Evolutionary conservation across 2,329 filamentous ascomycete species (phyloP), one percentile per base, ranked within the genome.

Genomic region (Fusarium heterosporum): DNA sequence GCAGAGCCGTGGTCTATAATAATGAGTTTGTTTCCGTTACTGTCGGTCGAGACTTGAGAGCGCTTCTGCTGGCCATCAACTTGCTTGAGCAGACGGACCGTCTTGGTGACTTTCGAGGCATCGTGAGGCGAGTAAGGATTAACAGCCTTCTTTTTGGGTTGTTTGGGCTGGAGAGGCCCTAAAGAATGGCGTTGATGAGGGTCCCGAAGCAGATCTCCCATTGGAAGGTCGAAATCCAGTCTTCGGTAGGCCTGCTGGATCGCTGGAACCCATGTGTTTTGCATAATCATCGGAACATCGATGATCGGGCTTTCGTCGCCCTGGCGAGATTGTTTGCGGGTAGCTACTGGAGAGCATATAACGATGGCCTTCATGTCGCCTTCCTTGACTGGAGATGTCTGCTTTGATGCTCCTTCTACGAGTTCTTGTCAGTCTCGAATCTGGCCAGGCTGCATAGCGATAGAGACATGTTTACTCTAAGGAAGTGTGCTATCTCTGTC

Each of bases 381-480:
- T 11, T 43, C 19, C 19, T 39, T 30, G 13, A 41, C 34, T 43
- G 46, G 25, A 45, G 30, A 17, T 11, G 30, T 39, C 12, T 39
- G 14, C 28, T 25, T 39, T 12, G 38, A 46, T 36, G 26, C 40
- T 65, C 55, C 55, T 65, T 10, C 62, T 65, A 7, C 6, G 8
- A 14, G 8, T 8, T 39, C 30, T 32, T 39, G 11, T 65, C 19
- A 65, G 55, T 30, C 22, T 40, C 36, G 4, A 14, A 34, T 22
- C 6, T 8, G 8, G 6, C 22, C 10, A 3, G 16, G 6, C 12
- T 22, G 6, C 10, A 28, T 42, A 41, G 22, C 16, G 4, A 34
- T 10, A 32, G 19, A 25, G n/a, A 8, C 12, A 25, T 16, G 14
- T 40, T 32, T 47, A 65, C 62, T 46, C 62, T 65, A 65, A 48